Evolutionary conservation across 306 rosid species (phyloP), one percentile per base, ranked within the genome.

Genomic region (Quillaja saponaria): DNA sequence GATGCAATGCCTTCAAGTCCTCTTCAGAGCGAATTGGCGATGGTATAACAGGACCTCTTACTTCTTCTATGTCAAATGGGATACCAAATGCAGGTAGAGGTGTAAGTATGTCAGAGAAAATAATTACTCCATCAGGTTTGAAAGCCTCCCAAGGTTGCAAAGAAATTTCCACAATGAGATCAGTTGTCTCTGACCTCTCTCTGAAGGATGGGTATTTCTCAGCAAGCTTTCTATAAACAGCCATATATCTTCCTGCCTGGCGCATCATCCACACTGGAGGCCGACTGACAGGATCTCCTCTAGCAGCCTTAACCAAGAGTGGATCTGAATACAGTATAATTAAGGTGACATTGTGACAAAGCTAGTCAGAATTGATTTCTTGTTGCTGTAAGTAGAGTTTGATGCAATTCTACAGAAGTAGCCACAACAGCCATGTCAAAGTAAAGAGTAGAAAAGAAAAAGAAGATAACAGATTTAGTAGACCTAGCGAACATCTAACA

Each of bases 181-280:
- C 99, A 72, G 96, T 92, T 44, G 87, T 92, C 79, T 89, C 99
- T 70, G 96, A 92, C 74, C 99, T 82, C 86, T 92, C 89, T 73
- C 99, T 76, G 88, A 92, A 92, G 56, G 96, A 92, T 45, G 99
- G 99, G 56, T 86, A 56, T 72, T 83, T 86, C 94, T 92, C 89
- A 21, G 99, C 96, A 74, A 92, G 95, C 90, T 86, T 92, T 83
- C 78, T 84, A 80, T 92, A 92, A 83, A 78, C 62, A 72, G 95
- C 95, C 99, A 92, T 89, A 79, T 89, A 92, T 81, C 99, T 86
- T 80, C 99, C 99, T 15, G 99, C 99, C 77, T 92, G 99, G 33
- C 95, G 92, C 99, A 92, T 92, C 95, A 92, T 92, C 99, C 99
- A 92, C 38, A 95, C 96, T 13, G 99, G 99, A 69, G 99, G 96